Conservation (phyloP, 805 yeast genomes). For the Clavispora vitiphila region DNA sequence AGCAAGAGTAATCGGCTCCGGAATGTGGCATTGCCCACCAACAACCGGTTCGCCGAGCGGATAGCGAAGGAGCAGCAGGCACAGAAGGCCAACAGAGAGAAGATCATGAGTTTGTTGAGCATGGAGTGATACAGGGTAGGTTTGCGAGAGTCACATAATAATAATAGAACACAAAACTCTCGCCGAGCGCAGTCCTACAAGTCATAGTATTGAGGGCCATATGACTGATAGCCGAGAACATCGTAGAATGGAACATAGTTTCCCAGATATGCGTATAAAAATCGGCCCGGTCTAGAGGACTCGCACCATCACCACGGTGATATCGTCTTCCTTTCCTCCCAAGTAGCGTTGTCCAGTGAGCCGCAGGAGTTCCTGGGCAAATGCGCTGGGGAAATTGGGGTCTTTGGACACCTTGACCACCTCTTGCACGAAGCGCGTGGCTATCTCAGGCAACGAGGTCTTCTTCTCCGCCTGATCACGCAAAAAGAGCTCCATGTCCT, state of each 20-base stretch:
- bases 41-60: constrained; percentile 49
- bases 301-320: constrained; percentile 72
- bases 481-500: constrained; percentile 67
- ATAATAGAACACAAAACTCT: not conserved
- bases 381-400: constrained; percentile 73
- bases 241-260: too few species aligned
- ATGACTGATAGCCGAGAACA: not conserved
- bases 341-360: constrained; percentile 63
- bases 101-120: constrained; percentile 43
- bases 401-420: constrained; percentile 71
- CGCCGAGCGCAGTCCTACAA: not conserved
- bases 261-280: too few species aligned
- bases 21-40: constrained; percentile 47
- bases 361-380: constrained; percentile 70
- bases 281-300: constrained; percentile 27
- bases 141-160: not conserved
- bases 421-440: constrained; percentile 54
- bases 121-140: not conserved
- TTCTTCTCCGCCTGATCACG: constrained; percentile 43
- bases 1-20: constrained; percentile 51
- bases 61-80: constrained; percentile 48
- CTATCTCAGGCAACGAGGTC: constrained; percentile 37
- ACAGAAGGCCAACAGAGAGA: constrained; percentile 48
- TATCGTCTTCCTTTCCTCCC: constrained; percentile 96
- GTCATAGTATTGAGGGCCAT: not conserved